These are phyloP conservation scores for Phycomyces blakesleeanus DNA, from an alignment of 192 early-diverging fungal species.

Conservation along the genomic window DNA sequence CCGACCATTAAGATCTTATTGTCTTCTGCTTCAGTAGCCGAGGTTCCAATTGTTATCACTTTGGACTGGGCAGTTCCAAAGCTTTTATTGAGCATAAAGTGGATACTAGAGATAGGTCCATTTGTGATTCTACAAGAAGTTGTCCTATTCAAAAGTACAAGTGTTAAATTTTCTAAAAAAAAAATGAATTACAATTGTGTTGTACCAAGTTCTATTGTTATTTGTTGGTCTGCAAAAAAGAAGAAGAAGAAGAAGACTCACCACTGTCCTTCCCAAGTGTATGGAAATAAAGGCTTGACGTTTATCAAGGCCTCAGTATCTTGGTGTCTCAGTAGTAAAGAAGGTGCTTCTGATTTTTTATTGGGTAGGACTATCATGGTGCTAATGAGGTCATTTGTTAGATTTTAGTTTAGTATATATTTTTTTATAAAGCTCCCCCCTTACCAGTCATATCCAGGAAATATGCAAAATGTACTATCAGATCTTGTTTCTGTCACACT, in stretches of 20 bases:
- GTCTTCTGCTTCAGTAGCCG: neutral
- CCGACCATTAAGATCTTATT: conserved; percentile 46
- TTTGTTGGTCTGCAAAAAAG: too few relatives aligned
- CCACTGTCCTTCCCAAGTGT: conserved; percentile 54
- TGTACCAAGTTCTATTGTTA: too few relatives aligned
- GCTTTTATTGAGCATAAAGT: conserved; percentile 12
- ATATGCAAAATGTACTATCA: conserved; percentile 36
- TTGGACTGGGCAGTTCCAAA: conserved; percentile 12
- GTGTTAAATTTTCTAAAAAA: neutral
- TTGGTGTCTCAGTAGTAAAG: conserved; percentile 42
- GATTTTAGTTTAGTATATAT: too few relatives aligned
- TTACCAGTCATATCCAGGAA: conserved; percentile 52
- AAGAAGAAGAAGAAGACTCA: too few relatives aligned
- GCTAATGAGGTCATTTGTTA: conserved; percentile 8
- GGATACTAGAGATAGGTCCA: conserved; percentile 17
- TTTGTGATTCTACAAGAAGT: conserved; percentile 22
- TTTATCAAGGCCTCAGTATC: conserved; percentile 41
- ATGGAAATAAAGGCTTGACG: conserved; percentile 51
- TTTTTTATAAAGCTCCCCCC: too few relatives aligned
- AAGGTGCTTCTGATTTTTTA: conserved; percentile 13
- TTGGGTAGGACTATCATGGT: conserved; percentile 13
- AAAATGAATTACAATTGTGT: conserved; percentile 15
- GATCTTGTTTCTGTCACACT: conserved; percentile 12
- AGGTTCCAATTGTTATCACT: conserved; percentile 17
- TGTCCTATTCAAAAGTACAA: too few relatives aligned